Conservation (phyloP, 169 alveolate species). For the Eimeria sp. region DNA sequence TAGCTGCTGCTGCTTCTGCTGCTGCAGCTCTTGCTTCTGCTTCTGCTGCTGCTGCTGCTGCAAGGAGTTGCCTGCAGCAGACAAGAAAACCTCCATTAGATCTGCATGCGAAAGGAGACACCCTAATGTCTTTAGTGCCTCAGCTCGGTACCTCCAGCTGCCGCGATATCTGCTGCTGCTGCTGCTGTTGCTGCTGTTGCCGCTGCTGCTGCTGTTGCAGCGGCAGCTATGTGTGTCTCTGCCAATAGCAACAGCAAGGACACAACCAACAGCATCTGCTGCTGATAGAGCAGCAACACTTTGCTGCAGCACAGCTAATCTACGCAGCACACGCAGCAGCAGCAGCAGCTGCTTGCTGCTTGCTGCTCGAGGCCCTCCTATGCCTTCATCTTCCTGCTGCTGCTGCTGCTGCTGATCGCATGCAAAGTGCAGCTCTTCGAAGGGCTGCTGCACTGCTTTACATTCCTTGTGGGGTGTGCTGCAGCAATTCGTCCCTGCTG, state of each 20-base stretch:
- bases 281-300: background rate
- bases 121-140: slow-evolving; percentile 28
- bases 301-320: slow-evolving; percentile 38
- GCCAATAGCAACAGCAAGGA: background rate
- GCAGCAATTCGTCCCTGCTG: slow-evolving; percentile 8
- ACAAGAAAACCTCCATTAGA: background rate
- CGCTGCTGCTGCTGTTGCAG: slow-evolving; percentile 60
- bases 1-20: slow-evolving; percentile 24
- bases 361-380: slow-evolving; percentile 13
- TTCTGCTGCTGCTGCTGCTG: slow-evolving; percentile 36
- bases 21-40: background rate
- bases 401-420: slow-evolving; percentile 63
- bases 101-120: slow-evolving; percentile 30
- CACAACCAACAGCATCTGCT: slow-evolving; percentile 21
- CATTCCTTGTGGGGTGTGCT: background rate
- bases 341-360: slow-evolving; percentile 26
- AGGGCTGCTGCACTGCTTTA: background rate
- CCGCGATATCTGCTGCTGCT: slow-evolving; percentile 19
- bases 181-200: slow-evolving; percentile 50
- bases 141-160: background rate
- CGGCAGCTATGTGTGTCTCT: background rate
- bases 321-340: slow-evolving; percentile 64
- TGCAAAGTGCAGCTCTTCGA: background rate
- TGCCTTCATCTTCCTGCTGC: background rate
- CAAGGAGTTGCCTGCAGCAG: background rate